Percentiles rank a stretch among this genome's conserved stretches.
Evolutionary conservation across 2,329 filamentous ascomycete species (phyloP).

Genomic region (Fusarium miscanthi): DNA sequence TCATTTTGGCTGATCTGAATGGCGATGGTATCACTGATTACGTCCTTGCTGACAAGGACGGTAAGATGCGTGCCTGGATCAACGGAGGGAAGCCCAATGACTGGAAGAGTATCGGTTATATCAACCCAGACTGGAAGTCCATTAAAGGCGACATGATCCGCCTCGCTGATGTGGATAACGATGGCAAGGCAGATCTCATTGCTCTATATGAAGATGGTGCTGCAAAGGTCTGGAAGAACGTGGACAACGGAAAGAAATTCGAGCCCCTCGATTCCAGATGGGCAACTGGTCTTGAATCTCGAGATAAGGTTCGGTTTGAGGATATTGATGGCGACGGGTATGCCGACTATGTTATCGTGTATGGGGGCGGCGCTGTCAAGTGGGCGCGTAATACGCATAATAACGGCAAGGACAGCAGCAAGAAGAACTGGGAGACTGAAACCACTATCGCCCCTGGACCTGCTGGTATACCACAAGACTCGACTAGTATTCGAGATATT

Average conservation of each 20-base stretch:
- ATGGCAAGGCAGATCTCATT: conserved; percentile 20
- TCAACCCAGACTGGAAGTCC: conserved; percentile 15
- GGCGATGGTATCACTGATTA: conserved; percentile 25
- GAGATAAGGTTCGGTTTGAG: conserved; percentile 12
- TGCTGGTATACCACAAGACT: neutral
- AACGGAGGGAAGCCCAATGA: conserved; percentile 13
- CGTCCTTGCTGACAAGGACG: conserved; percentile 9
- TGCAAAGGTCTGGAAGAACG: conserved; percentile 31
- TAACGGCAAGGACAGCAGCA: conserved; percentile 13
- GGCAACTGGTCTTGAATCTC: conserved; percentile 13
- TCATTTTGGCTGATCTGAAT: conserved; percentile 19
- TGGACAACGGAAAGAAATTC: conserved; percentile 13
- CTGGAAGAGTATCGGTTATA: conserved; percentile 10
- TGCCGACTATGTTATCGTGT: conserved; percentile 28
- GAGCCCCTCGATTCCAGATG: conserved; percentile 4
- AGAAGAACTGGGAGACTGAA: conserved; percentile 20
- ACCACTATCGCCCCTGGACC: neutral
- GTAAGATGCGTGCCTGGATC: conserved; percentile 19
- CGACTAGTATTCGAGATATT: neutral
- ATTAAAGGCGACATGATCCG: conserved; percentile 22
- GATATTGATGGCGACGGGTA: conserved; percentile 30
- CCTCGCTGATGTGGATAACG: conserved; percentile 25
- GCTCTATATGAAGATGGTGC: conserved; percentile 15
- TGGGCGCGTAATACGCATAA: conserved; percentile 1
- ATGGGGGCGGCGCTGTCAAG: neutral